A percentile compares a stretch with the other conserved stretches of the same genome.
Conservation (phyloP, 108 stramenopile genomes). For the Skeletonema costatum region DNA sequence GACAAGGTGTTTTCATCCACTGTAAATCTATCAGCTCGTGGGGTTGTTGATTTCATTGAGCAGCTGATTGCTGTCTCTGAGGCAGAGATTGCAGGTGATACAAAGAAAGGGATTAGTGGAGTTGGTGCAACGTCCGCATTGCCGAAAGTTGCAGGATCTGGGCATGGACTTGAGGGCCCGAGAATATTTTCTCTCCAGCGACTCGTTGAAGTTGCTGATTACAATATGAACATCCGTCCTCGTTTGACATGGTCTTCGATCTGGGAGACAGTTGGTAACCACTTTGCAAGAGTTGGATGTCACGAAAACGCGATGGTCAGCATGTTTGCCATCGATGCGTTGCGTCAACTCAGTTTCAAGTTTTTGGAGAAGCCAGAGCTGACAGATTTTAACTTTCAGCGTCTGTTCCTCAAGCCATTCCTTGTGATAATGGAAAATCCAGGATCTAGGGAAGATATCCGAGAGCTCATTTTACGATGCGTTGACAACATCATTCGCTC, state of each 20-base stretch:
- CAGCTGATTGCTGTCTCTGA: slow-evolving; percentile 88
- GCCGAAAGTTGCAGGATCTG: slow-evolving; percentile 41
- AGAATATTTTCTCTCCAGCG: slow-evolving; percentile 95
- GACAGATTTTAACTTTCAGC: slow-evolving; percentile 96
- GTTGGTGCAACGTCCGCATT: slow-evolving; percentile 37
- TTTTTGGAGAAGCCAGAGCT: slow-evolving; percentile 98
- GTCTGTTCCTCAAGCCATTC: slow-evolving; percentile 95
- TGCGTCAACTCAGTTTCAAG: slow-evolving; percentile 97
- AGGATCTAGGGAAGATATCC: slow-evolving; percentile 66
- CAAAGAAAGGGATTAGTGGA: slow-evolving; percentile 73
- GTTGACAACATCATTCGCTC: slow-evolving; percentile 86
- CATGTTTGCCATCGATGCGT: slow-evolving; percentile 97
- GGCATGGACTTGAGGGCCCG: slow-evolving; percentile 71
- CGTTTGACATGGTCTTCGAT: slow-evolving; percentile 95
- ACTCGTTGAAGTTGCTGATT: slow-evolving; percentile 99
- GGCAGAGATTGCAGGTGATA: slow-evolving; percentile 84
- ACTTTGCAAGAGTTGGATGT: slow-evolving; percentile 93
- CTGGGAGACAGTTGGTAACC: slow-evolving; percentile 92
- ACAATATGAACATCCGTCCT: slow-evolving; percentile 95
- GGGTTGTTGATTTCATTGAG: slow-evolving; percentile 85
- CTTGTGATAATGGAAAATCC: slow-evolving; percentile 76
- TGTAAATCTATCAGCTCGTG: slow-evolving; percentile 78
- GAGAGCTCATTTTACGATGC: slow-evolving; percentile 84
- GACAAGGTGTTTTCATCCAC: slow-evolving; percentile 92
- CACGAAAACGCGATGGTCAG: slow-evolving; percentile 92